Evolutionary conservation across 208 protist genomes (phyloP).

Genomic region (Leishmania lainsoni): DNA sequence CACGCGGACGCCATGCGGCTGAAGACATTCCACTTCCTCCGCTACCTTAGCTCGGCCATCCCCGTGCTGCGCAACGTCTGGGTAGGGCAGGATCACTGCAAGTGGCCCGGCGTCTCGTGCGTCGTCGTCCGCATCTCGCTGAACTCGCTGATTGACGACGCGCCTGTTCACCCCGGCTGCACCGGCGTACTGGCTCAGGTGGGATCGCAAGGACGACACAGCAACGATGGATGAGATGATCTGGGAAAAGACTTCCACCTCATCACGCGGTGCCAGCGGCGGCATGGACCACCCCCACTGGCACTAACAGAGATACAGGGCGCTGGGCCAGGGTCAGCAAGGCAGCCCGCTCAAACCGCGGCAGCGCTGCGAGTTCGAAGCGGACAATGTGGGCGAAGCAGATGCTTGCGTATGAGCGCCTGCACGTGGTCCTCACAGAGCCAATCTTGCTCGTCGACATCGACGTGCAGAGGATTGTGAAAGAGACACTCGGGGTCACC

Average conservation of each 20-base stretch:
- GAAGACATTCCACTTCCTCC: conserved; percentile 62
- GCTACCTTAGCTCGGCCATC: conserved; percentile 35
- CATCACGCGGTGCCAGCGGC: background rate
- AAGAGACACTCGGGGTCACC: conserved; percentile 6
- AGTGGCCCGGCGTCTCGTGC: conserved; percentile 53
- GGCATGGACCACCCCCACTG: background rate
- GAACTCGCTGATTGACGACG: conserved; percentile 42
- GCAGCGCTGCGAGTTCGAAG: background rate
- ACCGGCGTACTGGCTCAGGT: conserved; percentile 32
- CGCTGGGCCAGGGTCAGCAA: background rate
- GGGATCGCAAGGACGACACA: conserved; percentile 32
- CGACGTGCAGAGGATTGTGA: conserved; percentile 19
- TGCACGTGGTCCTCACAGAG: conserved; percentile 16
- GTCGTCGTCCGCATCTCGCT: conserved; percentile 36
- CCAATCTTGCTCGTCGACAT: conserved; percentile 28
- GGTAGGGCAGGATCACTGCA: conserved; percentile 55
- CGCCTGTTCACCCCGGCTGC: conserved; percentile 30
- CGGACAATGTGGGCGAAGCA: conserved; percentile 31
- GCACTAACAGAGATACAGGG: background rate
- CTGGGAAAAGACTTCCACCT: conserved; percentile 2
- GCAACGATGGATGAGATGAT: conserved; percentile 38
- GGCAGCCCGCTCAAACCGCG: conserved; percentile 1
- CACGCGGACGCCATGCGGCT: conserved; percentile 68
- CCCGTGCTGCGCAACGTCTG: conserved; percentile 44
- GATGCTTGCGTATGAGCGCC: conserved; percentile 33